A percentile compares a stretch with the other conserved stretches of the same genome.
Evolutionary conservation across 495 filamentous ascomycete genomes (phyloP).

Genomic region (Aspergillus olivimuriae): DNA sequence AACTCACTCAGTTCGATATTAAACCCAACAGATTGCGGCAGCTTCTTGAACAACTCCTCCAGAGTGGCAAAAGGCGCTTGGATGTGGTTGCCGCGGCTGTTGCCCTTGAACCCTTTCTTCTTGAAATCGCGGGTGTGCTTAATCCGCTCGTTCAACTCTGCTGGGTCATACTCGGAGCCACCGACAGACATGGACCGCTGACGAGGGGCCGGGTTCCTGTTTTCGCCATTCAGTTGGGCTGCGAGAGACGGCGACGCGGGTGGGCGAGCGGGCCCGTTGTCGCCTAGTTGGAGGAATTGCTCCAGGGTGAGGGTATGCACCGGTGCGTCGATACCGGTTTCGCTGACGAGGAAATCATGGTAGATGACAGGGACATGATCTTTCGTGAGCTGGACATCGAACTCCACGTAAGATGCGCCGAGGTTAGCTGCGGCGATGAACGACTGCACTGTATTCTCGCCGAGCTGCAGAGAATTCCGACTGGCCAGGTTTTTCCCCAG

Average conservation of each 20-base stretch:
- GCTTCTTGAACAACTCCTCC: constrained; percentile 81
- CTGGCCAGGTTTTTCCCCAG: constrained; percentile 84
- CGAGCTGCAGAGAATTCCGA: constrained; percentile 81
- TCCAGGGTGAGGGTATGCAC: constrained; percentile 93
- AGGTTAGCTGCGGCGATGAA: constrained; percentile 95
- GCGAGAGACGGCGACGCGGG: constrained; percentile 38
- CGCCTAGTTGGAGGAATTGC: constrained; percentile 81
- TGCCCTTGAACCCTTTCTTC: constrained; percentile 89
- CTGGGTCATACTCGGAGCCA: constrained; percentile 42
- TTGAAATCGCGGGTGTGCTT: constrained; percentile 96
- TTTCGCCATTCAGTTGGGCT: background rate
- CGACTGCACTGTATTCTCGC: constrained; percentile 90
- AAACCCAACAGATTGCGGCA: constrained; percentile 79
- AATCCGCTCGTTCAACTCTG: constrained; percentile 83
- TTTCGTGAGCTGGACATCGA: constrained; percentile 96
- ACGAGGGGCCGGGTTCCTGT: constrained; percentile 17
- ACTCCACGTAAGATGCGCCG: constrained; percentile 87
- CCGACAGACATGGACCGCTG: constrained; percentile 54
- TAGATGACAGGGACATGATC: constrained; percentile 99
- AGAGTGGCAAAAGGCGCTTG: constrained; percentile 92
- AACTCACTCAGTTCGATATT: constrained; percentile 91
- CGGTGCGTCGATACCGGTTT: constrained; percentile 95
- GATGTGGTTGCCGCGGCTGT: constrained; percentile 87
- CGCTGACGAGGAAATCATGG: constrained; percentile 97
- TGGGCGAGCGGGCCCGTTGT: constrained; percentile 40